phyloP scores from a whole-genome alignment of 495 filamentous ascomycete species.

The Penicillium fimorum region DNA sequence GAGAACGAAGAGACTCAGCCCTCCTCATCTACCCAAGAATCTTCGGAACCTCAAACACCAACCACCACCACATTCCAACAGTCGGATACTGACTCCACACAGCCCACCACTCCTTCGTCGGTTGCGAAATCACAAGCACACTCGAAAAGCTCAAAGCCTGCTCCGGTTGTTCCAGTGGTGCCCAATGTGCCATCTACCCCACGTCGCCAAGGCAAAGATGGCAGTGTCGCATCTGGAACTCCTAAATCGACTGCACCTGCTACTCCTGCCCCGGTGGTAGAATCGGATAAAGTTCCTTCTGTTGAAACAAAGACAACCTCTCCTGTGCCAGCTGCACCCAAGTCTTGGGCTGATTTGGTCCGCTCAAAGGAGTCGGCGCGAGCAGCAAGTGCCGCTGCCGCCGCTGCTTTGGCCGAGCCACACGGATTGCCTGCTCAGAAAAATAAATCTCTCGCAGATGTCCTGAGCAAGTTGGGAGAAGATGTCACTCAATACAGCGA shows the following conservation, averaged over 20 bases:
- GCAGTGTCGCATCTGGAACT: conserved; percentile 40
- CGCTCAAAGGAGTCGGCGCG: conserved; percentile 46
- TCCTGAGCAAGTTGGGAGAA: conserved; percentile 63
- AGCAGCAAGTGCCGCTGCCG: conserved; percentile 21
- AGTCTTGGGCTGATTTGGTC: conserved; percentile 78
- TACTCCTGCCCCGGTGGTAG: conserved; percentile 20
- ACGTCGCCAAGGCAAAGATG: conserved; percentile 44
- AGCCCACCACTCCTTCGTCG: conserved; percentile 71
- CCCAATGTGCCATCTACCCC: conserved; percentile 53
- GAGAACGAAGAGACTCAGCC: conserved; percentile 21
- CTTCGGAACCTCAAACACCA: conserved; percentile 62
- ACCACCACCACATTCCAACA: conserved; percentile 64
- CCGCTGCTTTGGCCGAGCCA: conserved; percentile 26
- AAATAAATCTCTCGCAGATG: conserved; percentile 67
- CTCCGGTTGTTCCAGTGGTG: conserved; percentile 66
- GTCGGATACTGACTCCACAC: conserved; percentile 64
- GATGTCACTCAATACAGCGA: conserved; percentile 54
- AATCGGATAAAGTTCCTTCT: conserved; percentile 20
- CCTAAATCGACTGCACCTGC: conserved; percentile 28
- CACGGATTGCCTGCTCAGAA: conserved; percentile 54
- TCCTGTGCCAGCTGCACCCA: conserved; percentile 51
- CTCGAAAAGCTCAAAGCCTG: conserved; percentile 43
- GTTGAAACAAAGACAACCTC: conserved; percentile 40
- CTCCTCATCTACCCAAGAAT: conserved; percentile 31
- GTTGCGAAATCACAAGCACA: conserved; percentile 41